Percentiles rank a stretch among this genome's conserved stretches.
Evolutionary conservation across 129 eudicot species (phyloP).

Genomic region (Flaveria linearis): DNA sequence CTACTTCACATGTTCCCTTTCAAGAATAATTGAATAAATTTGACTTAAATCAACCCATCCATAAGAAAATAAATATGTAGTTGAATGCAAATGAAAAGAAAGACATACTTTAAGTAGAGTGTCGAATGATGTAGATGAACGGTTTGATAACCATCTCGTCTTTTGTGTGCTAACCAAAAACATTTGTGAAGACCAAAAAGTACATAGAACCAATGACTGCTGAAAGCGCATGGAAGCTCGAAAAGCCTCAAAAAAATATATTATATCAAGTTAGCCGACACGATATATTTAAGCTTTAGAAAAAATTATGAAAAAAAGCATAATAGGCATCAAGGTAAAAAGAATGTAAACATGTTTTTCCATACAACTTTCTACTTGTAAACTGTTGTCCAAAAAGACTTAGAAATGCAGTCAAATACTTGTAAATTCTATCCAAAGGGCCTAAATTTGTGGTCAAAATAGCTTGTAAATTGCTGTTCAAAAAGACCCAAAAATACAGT

Average conservation of each 20-base stretch:
- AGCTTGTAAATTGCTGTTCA: too few relatives aligned
- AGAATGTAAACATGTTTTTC: constrained; percentile 57
- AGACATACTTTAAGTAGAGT: constrained; percentile 60
- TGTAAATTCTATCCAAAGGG: too few relatives aligned
- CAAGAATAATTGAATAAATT: too few relatives aligned
- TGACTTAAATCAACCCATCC: too few relatives aligned
- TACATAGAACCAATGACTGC: constrained; percentile 65
- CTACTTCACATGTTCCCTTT: too few relatives aligned
- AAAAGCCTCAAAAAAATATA: constrained; percentile 57
- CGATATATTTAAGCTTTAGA: too few relatives aligned
- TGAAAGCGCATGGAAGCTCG: constrained; percentile 74
- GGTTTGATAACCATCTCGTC: constrained; percentile 42
- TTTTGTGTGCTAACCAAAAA: constrained; percentile 43
- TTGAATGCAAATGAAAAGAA: not conserved
- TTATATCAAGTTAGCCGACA: constrained; percentile 14
- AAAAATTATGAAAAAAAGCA: too few relatives aligned
- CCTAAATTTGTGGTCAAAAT: too few relatives aligned
- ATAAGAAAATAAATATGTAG: not conserved
- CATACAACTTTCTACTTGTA: constrained; percentile 57
- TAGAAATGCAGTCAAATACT: too few relatives aligned
- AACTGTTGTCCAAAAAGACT: too few relatives aligned
- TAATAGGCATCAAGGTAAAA: not conserved
- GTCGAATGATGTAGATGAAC: constrained; percentile 54
- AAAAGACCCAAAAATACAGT: too few relatives aligned
- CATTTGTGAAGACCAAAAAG: constrained; percentile 56